These are phyloP conservation scores for Wickerhamiella cacticola DNA, from an alignment of 805 yeast species.

Conservation along the genomic window DNA sequence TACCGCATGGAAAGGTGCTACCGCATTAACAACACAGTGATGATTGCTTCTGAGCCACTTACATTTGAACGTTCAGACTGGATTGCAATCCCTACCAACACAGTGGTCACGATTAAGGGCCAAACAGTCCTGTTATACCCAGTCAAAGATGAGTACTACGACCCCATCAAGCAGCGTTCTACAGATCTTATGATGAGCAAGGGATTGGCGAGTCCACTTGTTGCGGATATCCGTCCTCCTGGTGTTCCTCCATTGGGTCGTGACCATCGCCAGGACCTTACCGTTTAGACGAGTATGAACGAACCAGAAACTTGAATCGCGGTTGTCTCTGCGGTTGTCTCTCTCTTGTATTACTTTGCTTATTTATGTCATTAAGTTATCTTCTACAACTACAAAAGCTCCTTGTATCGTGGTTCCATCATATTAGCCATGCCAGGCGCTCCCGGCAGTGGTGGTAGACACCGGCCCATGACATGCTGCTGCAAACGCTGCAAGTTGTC, in stretches of 20 bases:
- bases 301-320: too few relatives aligned
- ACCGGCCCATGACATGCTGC: not conserved
- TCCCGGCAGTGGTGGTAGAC: not conserved
- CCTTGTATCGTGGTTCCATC: not conserved
- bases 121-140: constrained; percentile 89
- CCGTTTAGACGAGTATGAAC: not conserved
- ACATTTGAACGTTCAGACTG: constrained; percentile 96
- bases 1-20: constrained; percentile 90
- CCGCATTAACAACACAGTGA: constrained; percentile 85
- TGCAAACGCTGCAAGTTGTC: constrained; percentile 2
- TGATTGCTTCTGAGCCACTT: constrained; percentile 93
- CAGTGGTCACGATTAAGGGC: constrained; percentile 64
- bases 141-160: constrained; percentile 74
- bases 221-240: constrained; percentile 39
- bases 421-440: not conserved
- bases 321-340: too few relatives aligned
- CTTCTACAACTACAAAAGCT: not conserved
- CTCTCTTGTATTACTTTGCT: too few relatives aligned
- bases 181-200: constrained; percentile 76
- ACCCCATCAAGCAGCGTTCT: constrained; percentile 56
- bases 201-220: constrained; percentile 89
- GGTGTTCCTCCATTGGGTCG: constrained; percentile 69
- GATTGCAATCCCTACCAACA: constrained; percentile 93
- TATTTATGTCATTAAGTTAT: too few relatives aligned
- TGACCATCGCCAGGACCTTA: constrained; percentile 41